phyloP scores from a whole-genome alignment of 768 basidiomycete genomes.

The Leccinum rimulosum region DNA sequence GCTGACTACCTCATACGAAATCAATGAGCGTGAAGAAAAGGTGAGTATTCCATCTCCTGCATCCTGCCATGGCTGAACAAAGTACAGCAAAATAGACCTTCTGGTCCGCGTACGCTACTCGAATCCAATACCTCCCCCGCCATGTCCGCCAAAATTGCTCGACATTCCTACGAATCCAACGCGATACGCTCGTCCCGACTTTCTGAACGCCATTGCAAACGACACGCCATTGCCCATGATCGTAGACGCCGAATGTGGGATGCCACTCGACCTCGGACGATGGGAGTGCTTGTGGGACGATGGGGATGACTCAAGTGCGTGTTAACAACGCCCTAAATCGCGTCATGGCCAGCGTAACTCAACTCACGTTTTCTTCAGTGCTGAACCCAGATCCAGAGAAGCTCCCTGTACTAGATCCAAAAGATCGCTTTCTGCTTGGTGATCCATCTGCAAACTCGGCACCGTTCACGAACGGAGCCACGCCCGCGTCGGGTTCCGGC shows the following conservation, averaged over 20 bases:
- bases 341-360: not conserved
- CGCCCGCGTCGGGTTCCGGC: constrained; percentile 35
- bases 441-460: constrained; percentile 52
- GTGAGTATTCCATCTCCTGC: constrained; percentile 23
- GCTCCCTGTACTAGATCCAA: constrained; percentile 63
- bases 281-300: constrained; percentile 85
- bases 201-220: constrained; percentile 74
- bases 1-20: not conserved
- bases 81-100: constrained; percentile 75
- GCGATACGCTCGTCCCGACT: constrained; percentile 85
- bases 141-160: constrained; percentile 95
- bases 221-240: constrained; percentile 91
- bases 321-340: not conserved
- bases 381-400: constrained; percentile 67
- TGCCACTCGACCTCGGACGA: constrained; percentile 87
- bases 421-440: constrained; percentile 71
- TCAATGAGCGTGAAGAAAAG: constrained; percentile 59
- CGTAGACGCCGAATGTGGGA: constrained; percentile 93
- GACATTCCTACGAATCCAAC: constrained; percentile 87
- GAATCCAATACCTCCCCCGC: constrained; percentile 92
- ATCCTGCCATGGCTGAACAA: not conserved
- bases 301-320: constrained; percentile 60
- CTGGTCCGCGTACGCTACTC: constrained; percentile 90
- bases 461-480: constrained; percentile 41
- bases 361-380: constrained; percentile 26